Evolutionary conservation across 345 rosid species (phyloP), one percentile per base, ranked within the genome.

Genomic region (Citrus sp.): DNA sequence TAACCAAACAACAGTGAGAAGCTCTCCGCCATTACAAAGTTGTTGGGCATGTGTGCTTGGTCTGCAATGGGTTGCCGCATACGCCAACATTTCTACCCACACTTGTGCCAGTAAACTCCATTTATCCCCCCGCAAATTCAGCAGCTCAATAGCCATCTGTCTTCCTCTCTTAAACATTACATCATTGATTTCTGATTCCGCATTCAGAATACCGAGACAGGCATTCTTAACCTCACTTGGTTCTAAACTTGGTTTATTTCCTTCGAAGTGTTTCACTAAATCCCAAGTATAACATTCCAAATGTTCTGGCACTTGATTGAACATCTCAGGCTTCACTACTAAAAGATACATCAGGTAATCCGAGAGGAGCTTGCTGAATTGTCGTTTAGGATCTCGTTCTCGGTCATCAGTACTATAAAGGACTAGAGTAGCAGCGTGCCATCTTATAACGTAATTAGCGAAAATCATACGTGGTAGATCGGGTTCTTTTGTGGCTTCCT

Each of bases 331-430:
- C 81, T 88, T 88, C 85, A 85, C 77, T 2, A 82, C 73, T 21
- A 91, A 59, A 71, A 89, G 92, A 70, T 88, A 88, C 80, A 86
- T 10, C 93, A 89, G 87, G 86, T 89, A 91, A 81, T 91, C 95
- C 0, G 93, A 87, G 0, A 91, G 77, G 7, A 76, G 70, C 82
- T 89, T 89, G 72, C 92, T 86, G 60, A 85, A 79, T 75, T 75
- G 83, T 12, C 74, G 79, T 1, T 38, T 2, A 49, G 67, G 0
- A 10, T 46, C 21, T 1, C 22, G 8, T 14, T 34, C 49, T 1
- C 38, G 13, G 49, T 40, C n/a, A 1, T 76, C 40, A 0, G 67
- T 34, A 4, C 61, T 63, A 27, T 81, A 87, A 55, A 87, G 64
- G 49, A 91, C 83, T 76, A 87, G 92, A 5, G 92, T 91, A 22